Base-by-base conservation (phyloP, 2,329 filamentous ascomycete genomes). In the Stagonosporopsis chrysanthemi region DNA sequence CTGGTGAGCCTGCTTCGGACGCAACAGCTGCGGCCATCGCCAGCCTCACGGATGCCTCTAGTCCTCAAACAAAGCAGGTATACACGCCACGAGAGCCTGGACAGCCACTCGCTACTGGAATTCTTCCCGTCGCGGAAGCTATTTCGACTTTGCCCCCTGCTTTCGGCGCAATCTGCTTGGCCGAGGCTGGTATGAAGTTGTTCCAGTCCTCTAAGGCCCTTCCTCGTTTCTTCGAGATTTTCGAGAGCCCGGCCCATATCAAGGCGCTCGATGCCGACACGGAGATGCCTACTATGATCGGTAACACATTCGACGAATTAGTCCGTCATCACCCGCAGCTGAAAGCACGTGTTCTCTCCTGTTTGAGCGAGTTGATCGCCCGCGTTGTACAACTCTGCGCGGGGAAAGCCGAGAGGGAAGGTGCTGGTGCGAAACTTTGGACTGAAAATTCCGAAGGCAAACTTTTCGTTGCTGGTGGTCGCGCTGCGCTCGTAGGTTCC, bases 141-240 rank as follows among this genome's bases (percentile, higher is more conserved):
- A 96, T 99, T 63, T 87, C 87, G 33, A 90, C 91, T 55, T 88
- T 99, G 3, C 93, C 95, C 0, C 87, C 89, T 56, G 92, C 94
- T 2, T 90, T 99, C 67, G 94, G 94, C 60, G 93, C 95, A 5
- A 96, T 99, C 50, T 99, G 91, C 65, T 80, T 99, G 53, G 97
- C 97, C 67, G 89, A 91, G 61, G 83, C 86, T 26, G 95, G 95
- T 8, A 90, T 97, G 82, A 90, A 90, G 68, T 84, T 97, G 72
- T 96, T 99, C 68, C 88, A 92, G 55, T 85, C 87, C 0, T 97
- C 93, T 0, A 84, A 87, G 56, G 93, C 92, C 1, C 83, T 99
- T 41, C 88, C 93, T 54, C 90, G 87, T 65, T 98, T 93, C 73
- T 90, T 99, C 63, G 91, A 97, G 73, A 92, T 98, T n/a, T 99